Evolutionary conservation across 257 asterid genomes (phyloP), one percentile per base, ranked within the genome.

Genomic region (Ligustrum vulgare): DNA sequence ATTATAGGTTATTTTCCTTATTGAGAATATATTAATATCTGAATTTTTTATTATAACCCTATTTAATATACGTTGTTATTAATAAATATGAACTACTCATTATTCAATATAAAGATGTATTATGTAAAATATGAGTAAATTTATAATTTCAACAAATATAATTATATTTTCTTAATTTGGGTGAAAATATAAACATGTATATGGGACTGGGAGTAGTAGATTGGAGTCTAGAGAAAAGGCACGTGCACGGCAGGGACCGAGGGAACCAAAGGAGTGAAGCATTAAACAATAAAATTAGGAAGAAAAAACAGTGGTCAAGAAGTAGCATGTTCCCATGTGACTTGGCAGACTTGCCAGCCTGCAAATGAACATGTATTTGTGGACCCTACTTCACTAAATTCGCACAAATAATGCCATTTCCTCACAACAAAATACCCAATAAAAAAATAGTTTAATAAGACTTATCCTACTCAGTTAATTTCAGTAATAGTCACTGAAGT

Each of bases 221-320:
- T n/a, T n/a, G n/a, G n/a, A n/a, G n/a, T n/a, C n/a, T n/a, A n/a
- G 23, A n/a, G 63, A 5, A 60, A 23, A 23, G 31, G 67, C 67
- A 60, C 33, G 3, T 60, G 67, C 67, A 60, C 23, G 33, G 18
- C 31, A 60, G 33, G 67, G 16, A 58, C 32, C 65, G 23, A 20
- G 32, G 8, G 65, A 58, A 58, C 65, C 33, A 60, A 60, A 60
- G 8, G 31, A 6, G 28, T 12, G 65, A 58, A 20, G 12, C 31
- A 7, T n/a, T n/a, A 6, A n/a, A 56, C 28, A 56, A 56, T 56
- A 22, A 58, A 58, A 22, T 22, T n/a, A n/a, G 18, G 67, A 60
- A 28, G 8, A 25, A 60, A 58, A 80, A 76, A 77, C 86, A 81
- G 78, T 72, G 87, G 92, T 85, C 91, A 84, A 77, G 79, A 12